Base-by-base conservation (phyloP, 1,139 yeast genomes). In the Arxiozyma bovina region DNA sequence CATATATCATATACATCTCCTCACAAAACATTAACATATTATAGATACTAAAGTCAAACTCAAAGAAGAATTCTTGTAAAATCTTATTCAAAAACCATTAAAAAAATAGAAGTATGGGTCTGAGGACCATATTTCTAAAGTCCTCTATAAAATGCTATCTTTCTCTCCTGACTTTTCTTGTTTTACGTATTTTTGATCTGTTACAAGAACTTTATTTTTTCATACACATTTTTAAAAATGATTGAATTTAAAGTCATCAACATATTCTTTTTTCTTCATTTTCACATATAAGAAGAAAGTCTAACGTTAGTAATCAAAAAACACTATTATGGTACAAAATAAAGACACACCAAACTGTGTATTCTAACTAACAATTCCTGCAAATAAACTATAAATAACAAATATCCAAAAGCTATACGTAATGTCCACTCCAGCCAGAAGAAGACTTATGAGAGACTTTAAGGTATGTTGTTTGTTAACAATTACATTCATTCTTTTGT, bases 381-480 rank as follows among this genome's bases (percentile, higher is more conserved):
- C n/a, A 15, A 34, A 15, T 6, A 43, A 22, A 18, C 47, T 23
- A 25, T 30, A n/a, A 15, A 12, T 17, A 30, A 11, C 20, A 30
- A 25, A 45, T 30, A 45, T 30, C 30, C 18, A 27, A 30, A 38
- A 20, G 38, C 43, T 42, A 17, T 42, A 17, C 22, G 62, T 18
- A 42, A 93, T 93, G 99, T 91, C 98, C 17, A 93, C 99, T 4
- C 95, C 97, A 34, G 99, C 99, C 12, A 84, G 96, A 71, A 86
- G 97, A 81, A 84, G 99, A 75, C 82, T 93, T 65, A 93, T 93
- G 98, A 88, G 99, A 71, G 99, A 93, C 73, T 90, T 93, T 74
- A 91, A 90, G 74, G 88, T 83, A 74, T 54, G 85, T 73, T 17
- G n/a, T 25, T 20, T 15, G 18, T 42, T 42, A 17, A 17, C 15